These are phyloP conservation scores for Candida alai DNA, from an alignment of 805 yeast species.

Conservation along the genomic window DNA sequence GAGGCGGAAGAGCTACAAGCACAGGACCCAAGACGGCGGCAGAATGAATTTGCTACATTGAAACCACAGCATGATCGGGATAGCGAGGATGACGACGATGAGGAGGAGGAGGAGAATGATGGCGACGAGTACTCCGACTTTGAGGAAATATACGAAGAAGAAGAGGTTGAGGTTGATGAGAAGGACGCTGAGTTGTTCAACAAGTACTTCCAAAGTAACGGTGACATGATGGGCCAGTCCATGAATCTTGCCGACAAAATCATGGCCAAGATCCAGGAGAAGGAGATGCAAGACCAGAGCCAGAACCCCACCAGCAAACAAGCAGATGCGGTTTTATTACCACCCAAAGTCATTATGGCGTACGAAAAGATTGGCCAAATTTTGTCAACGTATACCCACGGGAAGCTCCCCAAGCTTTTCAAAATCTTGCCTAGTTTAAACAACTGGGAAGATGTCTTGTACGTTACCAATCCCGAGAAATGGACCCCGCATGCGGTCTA, in stretches of 20 bases:
- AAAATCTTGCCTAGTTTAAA: conserved; percentile 88
- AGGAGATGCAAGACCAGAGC: conserved; percentile 40
- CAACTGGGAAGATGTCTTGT: conserved; percentile 94
- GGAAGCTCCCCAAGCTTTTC: conserved; percentile 93
- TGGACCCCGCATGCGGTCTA: conserved; percentile 96
- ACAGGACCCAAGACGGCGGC: conserved; percentile 18
- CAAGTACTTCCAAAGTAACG: conserved; percentile 50
- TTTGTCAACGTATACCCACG: conserved; percentile 86
- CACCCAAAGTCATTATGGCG: conserved; percentile 95
- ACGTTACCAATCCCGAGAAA: conserved; percentile 83
- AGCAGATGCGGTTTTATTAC: conserved; percentile 75
- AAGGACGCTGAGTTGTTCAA: conserved; percentile 84
- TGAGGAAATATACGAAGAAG: conserved; percentile 47
- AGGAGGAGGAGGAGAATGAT: conserved; percentile 47
- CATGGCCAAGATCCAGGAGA: conserved; percentile 82
- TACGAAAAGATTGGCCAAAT: conserved; percentile 89
- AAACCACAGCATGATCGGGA: conserved; percentile 9
- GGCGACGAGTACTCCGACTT: conserved; percentile 54
- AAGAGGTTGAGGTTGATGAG: conserved; percentile 66
- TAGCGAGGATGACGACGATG: conserved; percentile 28
- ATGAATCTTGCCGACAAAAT: conserved; percentile 88
- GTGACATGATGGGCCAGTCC: conserved; percentile 32
- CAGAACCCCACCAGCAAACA: conserved; percentile 31
- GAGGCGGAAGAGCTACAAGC: conserved; percentile 47
- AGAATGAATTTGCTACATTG: conserved; percentile 11